A percentile compares a stretch with the other conserved stretches of the same genome.
Evolutionary conservation across 2,329 filamentous ascomycete species (phyloP).

Genomic region (Pyricularia grisea): DNA sequence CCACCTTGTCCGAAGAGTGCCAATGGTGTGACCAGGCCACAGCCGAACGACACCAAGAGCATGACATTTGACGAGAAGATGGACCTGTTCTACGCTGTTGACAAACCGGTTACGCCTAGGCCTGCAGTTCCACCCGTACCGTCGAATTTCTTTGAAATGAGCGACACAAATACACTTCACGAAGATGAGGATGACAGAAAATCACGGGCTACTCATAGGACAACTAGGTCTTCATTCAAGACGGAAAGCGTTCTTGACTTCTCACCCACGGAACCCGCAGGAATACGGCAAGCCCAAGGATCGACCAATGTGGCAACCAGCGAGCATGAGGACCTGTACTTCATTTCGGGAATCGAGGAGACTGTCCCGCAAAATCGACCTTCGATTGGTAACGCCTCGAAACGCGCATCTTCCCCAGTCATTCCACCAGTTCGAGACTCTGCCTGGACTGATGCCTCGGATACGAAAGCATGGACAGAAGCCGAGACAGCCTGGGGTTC

Average conservation of each 20-base stretch:
- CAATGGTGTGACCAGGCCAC: constrained; percentile 21
- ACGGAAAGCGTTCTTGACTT: constrained; percentile 28
- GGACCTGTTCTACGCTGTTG: constrained; percentile 34
- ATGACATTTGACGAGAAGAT: constrained; percentile 53
- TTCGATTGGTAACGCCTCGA: constrained; percentile 18
- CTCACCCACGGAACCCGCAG: not conserved
- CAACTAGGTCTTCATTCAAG: constrained; percentile 25
- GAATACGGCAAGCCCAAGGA: not conserved
- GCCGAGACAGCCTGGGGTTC: constrained; percentile 38
- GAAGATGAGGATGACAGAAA: constrained; percentile 10
- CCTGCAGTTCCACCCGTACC: constrained; percentile 23
- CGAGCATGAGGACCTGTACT: constrained; percentile 20
- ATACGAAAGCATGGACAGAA: constrained; percentile 20
- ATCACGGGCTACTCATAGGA: constrained; percentile 24
- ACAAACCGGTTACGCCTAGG: constrained; percentile 33
- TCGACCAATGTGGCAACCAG: not conserved
- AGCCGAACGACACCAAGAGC: constrained; percentile 44
- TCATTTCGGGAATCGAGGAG: constrained; percentile 25
- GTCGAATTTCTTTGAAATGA: constrained; percentile 4
- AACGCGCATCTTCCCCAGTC: constrained; percentile 41
- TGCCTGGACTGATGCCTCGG: constrained; percentile 23
- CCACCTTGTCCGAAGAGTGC: constrained; percentile 35
- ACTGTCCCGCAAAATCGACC: constrained; percentile 6
- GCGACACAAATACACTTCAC: not conserved
- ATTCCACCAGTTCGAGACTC: constrained; percentile 29